Percentiles rank a stretch among this genome's conserved stretches.
phyloP scores from a whole-genome alignment of 139 green algal species.

The Astrephomene gubernaculifera region DNA sequence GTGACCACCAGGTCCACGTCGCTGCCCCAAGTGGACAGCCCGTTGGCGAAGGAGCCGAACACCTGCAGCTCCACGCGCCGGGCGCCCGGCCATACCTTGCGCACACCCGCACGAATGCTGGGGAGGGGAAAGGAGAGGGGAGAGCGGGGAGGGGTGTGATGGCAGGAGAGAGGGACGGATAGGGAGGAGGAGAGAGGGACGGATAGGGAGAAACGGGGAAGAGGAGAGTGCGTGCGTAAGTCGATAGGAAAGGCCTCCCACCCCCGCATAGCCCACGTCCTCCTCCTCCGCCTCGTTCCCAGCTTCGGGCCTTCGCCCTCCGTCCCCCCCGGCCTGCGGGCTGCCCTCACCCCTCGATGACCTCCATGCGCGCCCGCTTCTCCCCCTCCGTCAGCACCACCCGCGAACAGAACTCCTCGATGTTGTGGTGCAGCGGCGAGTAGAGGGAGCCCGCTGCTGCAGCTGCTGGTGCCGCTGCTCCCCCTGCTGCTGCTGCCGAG shows the following conservation, averaged over 20 bases:
- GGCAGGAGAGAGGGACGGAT: background rate
- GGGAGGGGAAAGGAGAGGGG: background rate
- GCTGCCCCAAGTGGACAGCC: slow-evolving; percentile 62
- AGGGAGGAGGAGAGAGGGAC: too few species aligned
- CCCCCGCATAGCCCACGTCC: too few species aligned
- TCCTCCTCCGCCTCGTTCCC: too few species aligned
- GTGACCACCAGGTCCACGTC: slow-evolving; percentile 76
- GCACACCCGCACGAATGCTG: background rate
- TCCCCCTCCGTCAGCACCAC: slow-evolving; percentile 54
- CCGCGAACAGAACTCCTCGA: slow-evolving; percentile 53
- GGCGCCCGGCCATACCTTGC: slow-evolving; percentile 6
- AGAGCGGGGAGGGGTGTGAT: background rate
- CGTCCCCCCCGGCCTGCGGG: too few species aligned
- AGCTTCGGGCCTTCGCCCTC: too few species aligned
- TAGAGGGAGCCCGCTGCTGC: slow-evolving; percentile 24
- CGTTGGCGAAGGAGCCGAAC: slow-evolving; percentile 74
- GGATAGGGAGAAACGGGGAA: too few species aligned
- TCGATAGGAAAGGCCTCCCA: too few species aligned
- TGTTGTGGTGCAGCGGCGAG: slow-evolving; percentile 62
- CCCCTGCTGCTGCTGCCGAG: background rate
- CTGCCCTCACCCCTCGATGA: slow-evolving; percentile 49
- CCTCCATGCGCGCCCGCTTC: slow-evolving; percentile 34
- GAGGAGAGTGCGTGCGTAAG: too few species aligned
- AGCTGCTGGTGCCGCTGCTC: background rate
- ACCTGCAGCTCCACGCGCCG: slow-evolving; percentile 40